A percentile compares a stretch with the other conserved stretches of the same genome.
Evolutionary conservation across 1,139 yeast genomes (phyloP).

Genomic region (Debaryomyces sp.): DNA sequence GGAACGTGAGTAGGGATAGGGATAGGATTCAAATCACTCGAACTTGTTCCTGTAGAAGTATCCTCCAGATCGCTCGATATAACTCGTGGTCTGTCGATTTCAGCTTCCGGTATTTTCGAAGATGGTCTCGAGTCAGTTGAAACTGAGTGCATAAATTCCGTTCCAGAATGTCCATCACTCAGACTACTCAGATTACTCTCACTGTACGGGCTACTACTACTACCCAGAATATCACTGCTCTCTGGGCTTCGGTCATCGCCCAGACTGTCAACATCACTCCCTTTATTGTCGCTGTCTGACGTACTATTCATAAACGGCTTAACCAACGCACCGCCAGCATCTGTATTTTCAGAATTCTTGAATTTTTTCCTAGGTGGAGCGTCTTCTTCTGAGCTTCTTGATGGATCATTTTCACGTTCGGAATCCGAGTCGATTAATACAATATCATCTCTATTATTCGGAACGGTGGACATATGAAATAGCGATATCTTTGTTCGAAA

Average conservation of each 20-base stretch:
- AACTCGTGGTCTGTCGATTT: not conserved
- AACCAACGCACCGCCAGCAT: not conserved
- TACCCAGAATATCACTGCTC: not conserved
- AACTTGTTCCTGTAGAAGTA: not conserved
- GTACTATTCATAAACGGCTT: slow-evolving; percentile 12
- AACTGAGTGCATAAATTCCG: not conserved
- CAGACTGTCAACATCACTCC: not conserved
- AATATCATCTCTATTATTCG: slow-evolving; percentile 14
- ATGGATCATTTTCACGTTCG: slow-evolving; percentile 13
- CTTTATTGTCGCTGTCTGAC: slow-evolving; percentile 6
- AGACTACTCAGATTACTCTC: not conserved
- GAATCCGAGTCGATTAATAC: slow-evolving; percentile 24
- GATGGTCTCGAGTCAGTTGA: not conserved
- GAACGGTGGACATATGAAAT: slow-evolving; percentile 6
- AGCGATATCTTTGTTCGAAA: not conserved
- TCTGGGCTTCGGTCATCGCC: not conserved
- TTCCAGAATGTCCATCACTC: not conserved
- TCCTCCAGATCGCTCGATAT: not conserved
- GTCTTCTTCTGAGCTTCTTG: not conserved
- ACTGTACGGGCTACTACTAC: not conserved
- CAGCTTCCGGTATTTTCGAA: not conserved
- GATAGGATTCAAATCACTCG: slow-evolving; percentile 5
- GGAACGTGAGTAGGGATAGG: not conserved
- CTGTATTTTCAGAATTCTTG: slow-evolving; percentile 9
- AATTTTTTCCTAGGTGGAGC: slow-evolving; percentile 12